Evolutionary conservation across 176 grass and related monocot species (phyloP).

Genomic region (Rhynchospora pubera): DNA sequence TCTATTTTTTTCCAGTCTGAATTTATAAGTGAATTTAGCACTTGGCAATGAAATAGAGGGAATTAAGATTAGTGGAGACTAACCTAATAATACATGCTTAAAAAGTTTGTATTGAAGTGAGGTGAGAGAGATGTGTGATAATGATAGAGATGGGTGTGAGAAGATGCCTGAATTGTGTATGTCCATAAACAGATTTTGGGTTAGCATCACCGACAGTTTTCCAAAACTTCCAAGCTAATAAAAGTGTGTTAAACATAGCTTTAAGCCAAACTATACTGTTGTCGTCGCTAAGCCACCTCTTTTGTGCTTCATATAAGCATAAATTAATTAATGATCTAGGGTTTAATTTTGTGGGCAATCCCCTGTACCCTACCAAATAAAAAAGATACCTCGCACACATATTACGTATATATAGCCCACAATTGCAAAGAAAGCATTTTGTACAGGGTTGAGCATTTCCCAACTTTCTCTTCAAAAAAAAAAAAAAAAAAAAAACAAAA

Average conservation of each 20-base stretch:
- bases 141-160: background rate
- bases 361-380: background rate
- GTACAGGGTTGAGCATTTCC: background rate
- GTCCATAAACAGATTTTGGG: conserved; percentile 15
- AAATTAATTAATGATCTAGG: background rate
- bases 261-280: conserved; percentile 19
- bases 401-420: background rate
- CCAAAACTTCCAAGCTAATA: conserved; percentile 19
- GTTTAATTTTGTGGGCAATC: background rate
- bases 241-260: conserved; percentile 17
- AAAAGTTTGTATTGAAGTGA: background rate
- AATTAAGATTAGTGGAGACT: background rate
- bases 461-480: background rate
- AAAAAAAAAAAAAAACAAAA: too few relatives aligned
- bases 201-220: conserved; percentile 24
- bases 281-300: background rate
- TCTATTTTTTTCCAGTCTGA: background rate
- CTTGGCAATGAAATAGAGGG: conserved; percentile 1
- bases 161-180: background rate
- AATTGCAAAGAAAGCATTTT: background rate
- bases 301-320: background rate
- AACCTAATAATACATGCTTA: background rate
- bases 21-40: conserved; percentile 9
- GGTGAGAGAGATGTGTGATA: background rate
- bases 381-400: background rate